phyloP scores from a whole-genome alignment of 1,139 yeast species.

The Taphrina deformans region DNA sequence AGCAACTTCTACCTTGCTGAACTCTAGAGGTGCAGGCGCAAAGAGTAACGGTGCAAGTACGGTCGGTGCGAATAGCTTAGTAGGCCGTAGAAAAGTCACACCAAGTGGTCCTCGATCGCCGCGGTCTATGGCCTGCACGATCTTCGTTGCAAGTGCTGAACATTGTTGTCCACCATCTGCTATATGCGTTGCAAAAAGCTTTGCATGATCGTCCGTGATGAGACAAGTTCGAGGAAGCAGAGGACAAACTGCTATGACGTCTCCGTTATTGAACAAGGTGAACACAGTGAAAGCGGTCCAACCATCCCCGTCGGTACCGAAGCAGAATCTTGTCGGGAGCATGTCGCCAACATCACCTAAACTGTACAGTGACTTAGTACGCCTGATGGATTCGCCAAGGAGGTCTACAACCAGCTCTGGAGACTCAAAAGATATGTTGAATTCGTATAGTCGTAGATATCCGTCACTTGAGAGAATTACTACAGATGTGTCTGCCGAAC shows the following conservation, averaged over 20 bases:
- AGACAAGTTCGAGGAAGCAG: conserved; percentile 25
- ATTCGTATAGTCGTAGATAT: conserved; percentile 29
- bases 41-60: conserved; percentile 34
- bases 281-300: conserved; percentile 32
- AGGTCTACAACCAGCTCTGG: conserved; percentile 33
- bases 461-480: conserved; percentile 30
- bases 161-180: conserved; percentile 21
- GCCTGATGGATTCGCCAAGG: not conserved
- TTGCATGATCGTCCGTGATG: conserved; percentile 2
- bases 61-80: conserved; percentile 10
- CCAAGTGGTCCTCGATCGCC: conserved; percentile 17
- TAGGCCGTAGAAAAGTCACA: conserved; percentile 5
- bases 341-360: conserved; percentile 24
- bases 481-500: conserved; percentile 21
- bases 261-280: conserved; percentile 27
- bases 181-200: conserved; percentile 14
- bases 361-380: not conserved
- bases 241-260: conserved; percentile 27
- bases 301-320: conserved; percentile 34
- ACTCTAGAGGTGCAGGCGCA: conserved; percentile 35
- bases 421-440: conserved; percentile 27
- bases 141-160: not conserved
- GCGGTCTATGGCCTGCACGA: conserved; percentile 14
- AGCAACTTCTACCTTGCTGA: conserved; percentile 1
- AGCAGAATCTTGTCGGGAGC: conserved; percentile 14